A percentile compares a stretch with the other conserved stretches of the same genome.
phyloP scores from a whole-genome alignment of 1,139 yeast species.

The Sugiyamaella japonica region DNA sequence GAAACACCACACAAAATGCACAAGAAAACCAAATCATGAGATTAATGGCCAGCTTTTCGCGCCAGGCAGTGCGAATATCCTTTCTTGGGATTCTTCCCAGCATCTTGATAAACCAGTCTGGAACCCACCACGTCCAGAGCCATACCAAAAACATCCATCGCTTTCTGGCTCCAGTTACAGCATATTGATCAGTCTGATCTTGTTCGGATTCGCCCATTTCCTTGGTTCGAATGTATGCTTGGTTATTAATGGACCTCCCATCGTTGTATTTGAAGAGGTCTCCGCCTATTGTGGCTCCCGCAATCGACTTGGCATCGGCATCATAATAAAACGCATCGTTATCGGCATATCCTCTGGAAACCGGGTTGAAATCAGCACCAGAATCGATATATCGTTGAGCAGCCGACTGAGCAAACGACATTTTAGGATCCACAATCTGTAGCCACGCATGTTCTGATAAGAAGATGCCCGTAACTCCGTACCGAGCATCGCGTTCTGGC shows the following conservation, averaged over 20 bases:
- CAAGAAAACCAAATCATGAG: slow-evolving; percentile 45
- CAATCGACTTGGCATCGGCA: slow-evolving; percentile 39
- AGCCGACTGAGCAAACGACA: slow-evolving; percentile 38
- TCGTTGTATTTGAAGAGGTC: slow-evolving; percentile 43
- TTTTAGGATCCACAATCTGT: slow-evolving; percentile 43
- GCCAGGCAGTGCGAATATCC: slow-evolving; percentile 46
- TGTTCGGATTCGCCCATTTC: slow-evolving; percentile 39
- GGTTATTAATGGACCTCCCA: slow-evolving; percentile 34
- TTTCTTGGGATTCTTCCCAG: slow-evolving; percentile 40
- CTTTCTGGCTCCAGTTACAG: slow-evolving; percentile 34
- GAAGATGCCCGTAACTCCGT: slow-evolving; percentile 45
- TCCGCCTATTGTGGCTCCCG: slow-evolving; percentile 39
- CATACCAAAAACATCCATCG: slow-evolving; percentile 44
- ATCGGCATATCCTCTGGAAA: slow-evolving; percentile 30
- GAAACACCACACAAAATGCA: slow-evolving; percentile 38
- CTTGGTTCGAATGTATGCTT: slow-evolving; percentile 37
- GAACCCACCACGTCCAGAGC: slow-evolving; percentile 44
- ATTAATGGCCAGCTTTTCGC: slow-evolving; percentile 47
- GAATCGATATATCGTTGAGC: slow-evolving; percentile 34
- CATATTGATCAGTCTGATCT: slow-evolving; percentile 37
- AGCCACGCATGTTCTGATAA: slow-evolving; percentile 46
- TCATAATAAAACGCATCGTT: slow-evolving; percentile 38
- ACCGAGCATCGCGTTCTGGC: slow-evolving; percentile 44
- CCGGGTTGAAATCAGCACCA: slow-evolving; percentile 24
- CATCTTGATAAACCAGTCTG: slow-evolving; percentile 39